Conservation (phyloP, 1,284 basidiomycete species). For the Rhodotorula sp. region DNA sequence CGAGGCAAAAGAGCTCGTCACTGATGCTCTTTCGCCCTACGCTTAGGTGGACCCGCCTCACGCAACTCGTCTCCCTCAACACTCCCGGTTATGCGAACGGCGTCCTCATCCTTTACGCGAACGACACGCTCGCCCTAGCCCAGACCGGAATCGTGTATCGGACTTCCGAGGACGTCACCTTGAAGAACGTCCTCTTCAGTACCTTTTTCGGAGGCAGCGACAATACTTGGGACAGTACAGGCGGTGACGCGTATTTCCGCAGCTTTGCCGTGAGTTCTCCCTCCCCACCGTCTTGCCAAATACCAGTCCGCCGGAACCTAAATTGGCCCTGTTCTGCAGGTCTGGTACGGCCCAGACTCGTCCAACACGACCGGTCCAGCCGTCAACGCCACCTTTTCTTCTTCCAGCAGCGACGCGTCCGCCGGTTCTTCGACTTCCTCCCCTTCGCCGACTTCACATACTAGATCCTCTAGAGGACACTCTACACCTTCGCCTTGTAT, state of each 20-base stretch:
- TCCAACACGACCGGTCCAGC: slow-evolving; percentile 30
- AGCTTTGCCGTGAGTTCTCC: slow-evolving; percentile 13
- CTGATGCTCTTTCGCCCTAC: not conserved
- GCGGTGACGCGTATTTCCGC: slow-evolving; percentile 8
- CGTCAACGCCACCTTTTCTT: slow-evolving; percentile 10
- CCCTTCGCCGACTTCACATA: not conserved
- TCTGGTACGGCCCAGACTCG: not conserved
- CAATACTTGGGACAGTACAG: slow-evolving; percentile 3
- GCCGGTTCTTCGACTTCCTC: not conserved
- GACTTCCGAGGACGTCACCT: slow-evolving; percentile 10
- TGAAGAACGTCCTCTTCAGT: slow-evolving; percentile 31
- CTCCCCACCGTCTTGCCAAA: not conserved
- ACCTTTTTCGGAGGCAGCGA: slow-evolving; percentile 36
- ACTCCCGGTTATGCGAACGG: slow-evolving; percentile 32
- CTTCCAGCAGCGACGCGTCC: not conserved
- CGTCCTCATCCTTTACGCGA: slow-evolving; percentile 26
- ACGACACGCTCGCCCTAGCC: slow-evolving; percentile 22
- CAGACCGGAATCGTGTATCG: slow-evolving; percentile 31
- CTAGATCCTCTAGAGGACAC: not conserved
- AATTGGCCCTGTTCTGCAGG: not conserved
- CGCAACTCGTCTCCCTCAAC: slow-evolving; percentile 35
- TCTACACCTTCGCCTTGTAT: not conserved
- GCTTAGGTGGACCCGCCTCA: slow-evolving; percentile 32
- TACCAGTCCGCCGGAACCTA: not conserved
- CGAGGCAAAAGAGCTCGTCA: too few relatives aligned